Evolutionary conservation across 352 stramenopile genomes (phyloP).

Genomic region (Globisporangium iwayamae): DNA sequence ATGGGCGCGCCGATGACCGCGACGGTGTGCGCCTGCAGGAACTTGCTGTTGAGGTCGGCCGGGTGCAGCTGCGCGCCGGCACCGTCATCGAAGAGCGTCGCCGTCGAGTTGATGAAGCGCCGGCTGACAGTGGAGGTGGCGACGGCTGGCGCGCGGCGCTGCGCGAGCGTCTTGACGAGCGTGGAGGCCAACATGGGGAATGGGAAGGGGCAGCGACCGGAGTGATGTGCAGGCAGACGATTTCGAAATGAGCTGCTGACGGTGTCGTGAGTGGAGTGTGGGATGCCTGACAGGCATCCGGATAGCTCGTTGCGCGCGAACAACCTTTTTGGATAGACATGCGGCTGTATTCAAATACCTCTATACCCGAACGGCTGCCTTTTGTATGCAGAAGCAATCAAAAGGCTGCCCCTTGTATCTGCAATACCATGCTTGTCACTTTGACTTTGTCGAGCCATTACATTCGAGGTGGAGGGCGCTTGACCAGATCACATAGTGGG

Average conservation of each 20-base stretch:
- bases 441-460: no score
- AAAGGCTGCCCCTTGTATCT: no score
- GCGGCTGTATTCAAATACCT: no score
- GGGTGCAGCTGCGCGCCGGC: slow-evolving; percentile 65
- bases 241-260: slow-evolving; percentile 3
- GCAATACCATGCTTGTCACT: no score
- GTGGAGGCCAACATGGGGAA: slow-evolving; percentile 12
- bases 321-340: no score
- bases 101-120: slow-evolving; percentile 53
- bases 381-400: no score
- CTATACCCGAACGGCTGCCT: no score
- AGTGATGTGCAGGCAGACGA: not conserved
- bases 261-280: not conserved
- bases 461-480: no score
- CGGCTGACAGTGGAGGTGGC: slow-evolving; percentile 11
- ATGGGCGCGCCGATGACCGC: slow-evolving; percentile 84
- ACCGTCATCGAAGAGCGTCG: slow-evolving; percentile 47
- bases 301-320: no score
- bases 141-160: not conserved
- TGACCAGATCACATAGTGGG: no score
- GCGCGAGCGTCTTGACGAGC: slow-evolving; percentile 11
- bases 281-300: no score
- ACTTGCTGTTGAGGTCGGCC: slow-evolving; percentile 43
- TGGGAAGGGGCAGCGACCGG: not conserved
- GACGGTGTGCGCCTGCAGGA: slow-evolving; percentile 60